Conservation (phyloP, 2,329 filamentous ascomycete species). For the Arthrobotrys megalospora region DNA sequence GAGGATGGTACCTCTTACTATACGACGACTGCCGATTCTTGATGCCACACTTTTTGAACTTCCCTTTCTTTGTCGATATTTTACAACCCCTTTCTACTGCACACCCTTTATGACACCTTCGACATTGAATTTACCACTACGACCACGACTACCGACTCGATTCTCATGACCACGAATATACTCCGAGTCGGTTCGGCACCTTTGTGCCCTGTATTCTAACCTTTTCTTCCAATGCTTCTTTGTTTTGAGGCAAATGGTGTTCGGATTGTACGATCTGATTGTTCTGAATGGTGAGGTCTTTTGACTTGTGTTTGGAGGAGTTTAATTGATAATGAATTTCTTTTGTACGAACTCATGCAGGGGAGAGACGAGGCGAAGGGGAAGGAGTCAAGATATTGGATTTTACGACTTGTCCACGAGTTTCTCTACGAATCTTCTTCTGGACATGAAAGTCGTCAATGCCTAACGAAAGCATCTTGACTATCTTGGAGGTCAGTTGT, state of each 20-base stretch:
- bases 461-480: neutral
- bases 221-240: slow-evolving; percentile 9
- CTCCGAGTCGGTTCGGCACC: slow-evolving; percentile 16
- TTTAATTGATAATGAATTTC: slow-evolving; percentile 49
- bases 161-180: slow-evolving; percentile 2
- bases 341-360: slow-evolving; percentile 32
- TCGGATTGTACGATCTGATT: slow-evolving; percentile 31
- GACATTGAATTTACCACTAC: neutral
- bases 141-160: slow-evolving; percentile 5
- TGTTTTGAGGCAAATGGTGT: slow-evolving; percentile 19
- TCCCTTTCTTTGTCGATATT: slow-evolving; percentile 26
- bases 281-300: slow-evolving; percentile 17
- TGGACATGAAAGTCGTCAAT: neutral
- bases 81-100: neutral
- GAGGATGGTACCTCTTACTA: neutral
- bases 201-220: slow-evolving; percentile 17
- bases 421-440: slow-evolving; percentile 3
- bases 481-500: neutral
- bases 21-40: slow-evolving; percentile 12
- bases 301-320: slow-evolving; percentile 34
- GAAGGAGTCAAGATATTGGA: neutral
- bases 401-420: slow-evolving; percentile 1
- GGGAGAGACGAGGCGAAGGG: neutral
- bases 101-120: neutral
- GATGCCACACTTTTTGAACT: slow-evolving; percentile 1